A percentile compares a stretch with the other conserved stretches of the same genome.
These are phyloP conservation scores for Colletotrichum abscissum DNA, from an alignment of 2,329 filamentous ascomycete species.

Conservation along the genomic window DNA sequence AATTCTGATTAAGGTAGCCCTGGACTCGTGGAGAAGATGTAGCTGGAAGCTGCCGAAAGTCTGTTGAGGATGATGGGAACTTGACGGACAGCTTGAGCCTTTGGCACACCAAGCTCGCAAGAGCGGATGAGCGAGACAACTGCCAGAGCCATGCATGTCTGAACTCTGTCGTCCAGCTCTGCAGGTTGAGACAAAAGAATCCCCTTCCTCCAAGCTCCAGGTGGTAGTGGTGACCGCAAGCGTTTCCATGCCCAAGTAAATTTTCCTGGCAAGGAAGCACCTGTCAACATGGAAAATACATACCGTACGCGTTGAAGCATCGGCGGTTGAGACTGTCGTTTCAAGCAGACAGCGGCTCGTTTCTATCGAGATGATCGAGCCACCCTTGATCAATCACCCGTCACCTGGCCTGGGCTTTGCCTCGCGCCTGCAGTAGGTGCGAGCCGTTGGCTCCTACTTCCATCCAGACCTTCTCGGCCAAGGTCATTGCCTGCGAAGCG, in stretches of 20 bases:
- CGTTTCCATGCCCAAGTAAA: not conserved
- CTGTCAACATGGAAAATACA: not conserved
- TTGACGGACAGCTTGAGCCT: not conserved
- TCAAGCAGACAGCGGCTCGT: conserved; percentile 27
- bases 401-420: conserved; percentile 17
- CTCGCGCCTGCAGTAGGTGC: conserved; percentile 3
- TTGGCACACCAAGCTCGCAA: not conserved
- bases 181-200: not conserved
- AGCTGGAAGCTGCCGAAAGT: conserved; percentile 31
- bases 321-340: conserved; percentile 26
- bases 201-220: not conserved
- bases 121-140: conserved; percentile 2
- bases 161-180: not conserved
- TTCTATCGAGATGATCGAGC: conserved; percentile 24
- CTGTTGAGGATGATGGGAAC: conserved; percentile 13
- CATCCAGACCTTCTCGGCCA: not conserved
- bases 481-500: not conserved
- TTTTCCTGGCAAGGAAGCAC: not conserved
- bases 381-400: not conserved
- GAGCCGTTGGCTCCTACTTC: conserved; percentile 21
- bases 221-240: too few species aligned
- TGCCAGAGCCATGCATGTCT: not conserved
- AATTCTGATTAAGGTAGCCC: not conserved
- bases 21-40: not conserved
- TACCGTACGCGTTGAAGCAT: not conserved